phyloP scores from a whole-genome alignment of 2,329 filamentous ascomycete genomes.

The Trichoderma pleuroti region DNA sequence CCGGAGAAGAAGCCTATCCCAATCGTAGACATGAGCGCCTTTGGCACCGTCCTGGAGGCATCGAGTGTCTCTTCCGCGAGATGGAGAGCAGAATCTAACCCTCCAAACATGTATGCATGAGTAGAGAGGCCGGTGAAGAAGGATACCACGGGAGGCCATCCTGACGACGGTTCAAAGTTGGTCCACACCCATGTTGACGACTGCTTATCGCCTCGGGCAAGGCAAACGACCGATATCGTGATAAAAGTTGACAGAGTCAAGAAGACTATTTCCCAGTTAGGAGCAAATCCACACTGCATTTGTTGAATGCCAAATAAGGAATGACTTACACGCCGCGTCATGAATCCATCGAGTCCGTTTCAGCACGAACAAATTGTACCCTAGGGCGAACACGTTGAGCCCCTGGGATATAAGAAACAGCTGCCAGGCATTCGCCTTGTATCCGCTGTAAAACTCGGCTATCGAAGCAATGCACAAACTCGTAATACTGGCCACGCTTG shows the following conservation, averaged over 20 bases:
- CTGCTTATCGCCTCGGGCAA: slow-evolving; percentile 11
- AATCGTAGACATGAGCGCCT: slow-evolving; percentile 33
- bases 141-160: slow-evolving; percentile 31
- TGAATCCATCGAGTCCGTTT: slow-evolving; percentile 15
- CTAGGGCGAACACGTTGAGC: not conserved
- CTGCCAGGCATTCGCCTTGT: not conserved
- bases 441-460: slow-evolving; percentile 1
- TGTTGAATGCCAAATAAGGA: not conserved
- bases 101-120: slow-evolving; percentile 37
- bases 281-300: not conserved
- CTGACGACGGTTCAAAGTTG: slow-evolving; percentile 29
- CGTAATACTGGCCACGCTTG: not conserved
- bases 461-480: not conserved
- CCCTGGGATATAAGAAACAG: slow-evolving; percentile 12
- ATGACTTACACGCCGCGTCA: slow-evolving; percentile 14
- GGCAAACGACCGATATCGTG: not conserved
- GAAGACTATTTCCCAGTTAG: not conserved
- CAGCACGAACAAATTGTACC: slow-evolving; percentile 16
- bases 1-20: slow-evolving; percentile 33
- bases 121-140: slow-evolving; percentile 40
- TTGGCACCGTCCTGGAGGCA: slow-evolving; percentile 31
- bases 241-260: not conserved
- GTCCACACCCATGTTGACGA: slow-evolving; percentile 27
- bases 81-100: slow-evolving; percentile 36
- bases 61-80: slow-evolving; percentile 37